These are phyloP conservation scores for Fistulifera pelliculosa DNA, from an alignment of 108 stramenopile genomes.

Conservation along the genomic window DNA sequence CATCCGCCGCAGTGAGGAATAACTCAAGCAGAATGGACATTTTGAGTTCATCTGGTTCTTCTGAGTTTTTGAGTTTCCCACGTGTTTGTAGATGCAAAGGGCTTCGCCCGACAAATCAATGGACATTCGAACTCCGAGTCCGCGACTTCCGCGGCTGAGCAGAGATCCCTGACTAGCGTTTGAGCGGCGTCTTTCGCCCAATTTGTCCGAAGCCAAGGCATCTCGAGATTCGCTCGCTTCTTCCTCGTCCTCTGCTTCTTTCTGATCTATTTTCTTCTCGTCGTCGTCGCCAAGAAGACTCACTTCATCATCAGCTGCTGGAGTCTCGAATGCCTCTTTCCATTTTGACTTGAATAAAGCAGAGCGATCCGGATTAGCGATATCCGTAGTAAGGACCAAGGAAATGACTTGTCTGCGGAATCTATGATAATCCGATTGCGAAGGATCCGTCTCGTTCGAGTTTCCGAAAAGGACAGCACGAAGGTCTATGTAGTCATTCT, in stretches of 20 bases:
- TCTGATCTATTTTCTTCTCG: conserved; percentile 18
- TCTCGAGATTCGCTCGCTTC: not conserved
- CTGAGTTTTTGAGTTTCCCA: conserved; percentile 4
- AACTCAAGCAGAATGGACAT: conserved; percentile 38
- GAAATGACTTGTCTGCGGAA: conserved; percentile 36
- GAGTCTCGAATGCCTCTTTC: conserved; percentile 34
- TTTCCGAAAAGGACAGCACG: conserved; percentile 31
- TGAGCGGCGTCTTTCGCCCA: conserved; percentile 2
- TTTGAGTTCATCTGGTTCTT: conserved; percentile 40
- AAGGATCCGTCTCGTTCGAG: conserved; percentile 14
- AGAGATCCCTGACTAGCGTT: not conserved
- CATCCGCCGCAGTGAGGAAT: conserved; percentile 39
- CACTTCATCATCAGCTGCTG: conserved; percentile 21
- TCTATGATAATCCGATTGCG: conserved; percentile 15
- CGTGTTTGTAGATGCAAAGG: conserved; percentile 23
- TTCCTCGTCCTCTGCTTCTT: too few relatives aligned
- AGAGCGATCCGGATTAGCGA: conserved; percentile 39
- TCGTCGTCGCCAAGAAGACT: conserved; percentile 20
- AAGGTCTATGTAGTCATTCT: conserved; percentile 22
- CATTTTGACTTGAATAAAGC: conserved; percentile 34
- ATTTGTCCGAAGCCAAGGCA: not conserved
- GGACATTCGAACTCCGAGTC: conserved; percentile 37
- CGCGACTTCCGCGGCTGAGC: not conserved
- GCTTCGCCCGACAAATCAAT: conserved; percentile 50
- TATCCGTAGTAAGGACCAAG: conserved; percentile 36